Conservation (phyloP, 768 basidiomycete genomes). For the Lactifluus pinguis region DNA sequence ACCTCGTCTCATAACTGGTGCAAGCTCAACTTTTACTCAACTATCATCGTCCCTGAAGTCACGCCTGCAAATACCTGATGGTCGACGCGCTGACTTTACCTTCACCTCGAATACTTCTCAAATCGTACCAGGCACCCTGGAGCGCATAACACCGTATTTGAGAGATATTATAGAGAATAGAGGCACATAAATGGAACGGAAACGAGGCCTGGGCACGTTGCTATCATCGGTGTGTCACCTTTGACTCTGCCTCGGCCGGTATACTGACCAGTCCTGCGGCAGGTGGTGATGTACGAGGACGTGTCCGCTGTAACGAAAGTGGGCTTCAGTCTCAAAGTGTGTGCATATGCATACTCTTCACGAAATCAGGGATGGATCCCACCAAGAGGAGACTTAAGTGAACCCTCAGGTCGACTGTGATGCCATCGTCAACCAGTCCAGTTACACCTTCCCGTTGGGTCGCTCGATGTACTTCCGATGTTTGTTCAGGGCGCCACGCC, state of each 20-base stretch:
- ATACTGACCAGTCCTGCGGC: not conserved
- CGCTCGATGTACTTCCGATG: too few relatives aligned
- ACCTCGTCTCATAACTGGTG: conserved; percentile 78
- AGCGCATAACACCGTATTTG: conserved; percentile 65
- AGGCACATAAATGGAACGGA: too few relatives aligned
- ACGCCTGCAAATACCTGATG: too few relatives aligned
- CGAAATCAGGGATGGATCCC: conserved; percentile 50
- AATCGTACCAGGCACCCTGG: conserved; percentile 40
- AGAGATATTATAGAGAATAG: conserved; percentile 54
- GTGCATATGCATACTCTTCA: not conserved
- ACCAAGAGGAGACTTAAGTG: conserved; percentile 1
- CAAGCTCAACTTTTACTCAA: conserved; percentile 13
- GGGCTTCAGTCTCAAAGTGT: not conserved
- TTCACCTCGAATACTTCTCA: conserved; percentile 57
- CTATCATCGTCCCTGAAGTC: not conserved
- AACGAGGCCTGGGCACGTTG: conserved; percentile 90
- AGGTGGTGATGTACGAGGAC: conserved; percentile 91
- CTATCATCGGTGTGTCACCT: conserved; percentile 55
- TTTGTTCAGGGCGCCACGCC: too few relatives aligned
- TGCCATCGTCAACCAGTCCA: too few relatives aligned
- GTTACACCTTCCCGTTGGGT: too few relatives aligned
- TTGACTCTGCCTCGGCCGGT: not conserved
- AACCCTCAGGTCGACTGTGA: too few relatives aligned
- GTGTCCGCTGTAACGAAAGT: conserved; percentile 80
- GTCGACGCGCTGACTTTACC: conserved; percentile 72